These are phyloP conservation scores for Puya raimondii DNA, from an alignment of 176 grass and related monocot species.

Conservation along the genomic window DNA sequence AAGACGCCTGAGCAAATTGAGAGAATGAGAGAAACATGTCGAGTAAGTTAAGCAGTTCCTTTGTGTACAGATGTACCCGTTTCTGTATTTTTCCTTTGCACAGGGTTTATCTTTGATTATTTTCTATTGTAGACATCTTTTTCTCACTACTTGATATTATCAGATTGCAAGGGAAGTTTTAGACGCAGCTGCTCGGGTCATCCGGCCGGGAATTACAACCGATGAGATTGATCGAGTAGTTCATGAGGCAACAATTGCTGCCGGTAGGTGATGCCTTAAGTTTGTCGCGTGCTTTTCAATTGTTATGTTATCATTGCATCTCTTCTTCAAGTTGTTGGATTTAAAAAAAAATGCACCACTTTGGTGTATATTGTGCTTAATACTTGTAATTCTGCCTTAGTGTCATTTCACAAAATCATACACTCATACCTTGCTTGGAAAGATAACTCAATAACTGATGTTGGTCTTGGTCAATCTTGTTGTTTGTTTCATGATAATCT, in stretches of 20 bases:
- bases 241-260: slow-evolving; percentile 87
- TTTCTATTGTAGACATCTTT: neutral
- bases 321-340: too few relatives aligned
- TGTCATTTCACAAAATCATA: too few relatives aligned
- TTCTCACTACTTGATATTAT: slow-evolving; percentile 16
- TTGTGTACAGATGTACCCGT: neutral
- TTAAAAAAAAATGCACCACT: neutral
- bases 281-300: neutral
- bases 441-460: too few relatives aligned
- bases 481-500: too few relatives aligned
- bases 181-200: slow-evolving; percentile 77
- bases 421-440: too few relatives aligned
- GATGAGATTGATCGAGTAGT: slow-evolving; percentile 98
- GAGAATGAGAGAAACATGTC: slow-evolving; percentile 95
- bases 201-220: slow-evolving; percentile 90
- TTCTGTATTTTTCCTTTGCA: neutral
- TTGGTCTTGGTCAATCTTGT: too few relatives aligned
- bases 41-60: slow-evolving; percentile 40
- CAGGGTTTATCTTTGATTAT: neutral
- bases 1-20: slow-evolving; percentile 91
- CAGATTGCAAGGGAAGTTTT: slow-evolving; percentile 95
- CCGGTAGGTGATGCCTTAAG: slow-evolving; percentile 26
- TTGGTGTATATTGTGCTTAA: neutral
- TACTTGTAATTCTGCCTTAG: neutral
- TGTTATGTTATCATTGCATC: slow-evolving; percentile 3